phyloP scores from a whole-genome alignment of 495 filamentous ascomycete species.

The Lophiostoma macrostomum region DNA sequence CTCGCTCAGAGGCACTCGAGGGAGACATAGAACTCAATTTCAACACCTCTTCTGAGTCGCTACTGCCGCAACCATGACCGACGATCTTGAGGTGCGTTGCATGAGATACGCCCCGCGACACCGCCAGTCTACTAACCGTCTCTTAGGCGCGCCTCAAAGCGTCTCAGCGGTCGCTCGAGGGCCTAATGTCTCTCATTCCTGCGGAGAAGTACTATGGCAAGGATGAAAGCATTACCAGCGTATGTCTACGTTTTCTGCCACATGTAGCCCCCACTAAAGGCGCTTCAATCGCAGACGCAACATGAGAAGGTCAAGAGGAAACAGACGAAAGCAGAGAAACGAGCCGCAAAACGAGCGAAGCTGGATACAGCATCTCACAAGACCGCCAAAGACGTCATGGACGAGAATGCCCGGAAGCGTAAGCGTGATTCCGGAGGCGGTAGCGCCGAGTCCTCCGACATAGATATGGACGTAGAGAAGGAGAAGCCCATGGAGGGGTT shows the following conservation, averaged over 20 bases:
- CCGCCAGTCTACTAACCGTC: constrained; percentile 15
- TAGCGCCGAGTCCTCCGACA: constrained; percentile 29
- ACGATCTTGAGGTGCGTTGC: constrained; percentile 38
- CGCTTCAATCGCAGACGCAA: constrained; percentile 35
- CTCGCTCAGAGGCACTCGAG: no score
- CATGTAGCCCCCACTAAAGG: constrained; percentile 17
- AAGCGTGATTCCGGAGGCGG: constrained; percentile 45
- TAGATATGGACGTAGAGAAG: constrained; percentile 27
- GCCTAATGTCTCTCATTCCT: constrained; percentile 86
- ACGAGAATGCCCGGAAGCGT: constrained; percentile 42
- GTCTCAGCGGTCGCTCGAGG: constrained; percentile 85
- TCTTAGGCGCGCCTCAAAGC: constrained; percentile 76
- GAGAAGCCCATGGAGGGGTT: constrained; percentile 33
- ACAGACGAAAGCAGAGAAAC: constrained; percentile 43
- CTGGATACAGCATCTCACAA: constrained; percentile 62
- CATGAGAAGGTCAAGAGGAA: constrained; percentile 44
- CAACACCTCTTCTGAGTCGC: background rate
- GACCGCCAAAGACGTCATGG: constrained; percentile 68
- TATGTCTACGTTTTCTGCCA: constrained; percentile 49
- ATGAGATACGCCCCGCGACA: constrained; percentile 19
- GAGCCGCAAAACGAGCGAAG: constrained; percentile 58
- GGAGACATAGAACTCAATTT: no score
- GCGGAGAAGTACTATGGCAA: constrained; percentile 89
- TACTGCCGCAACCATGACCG: constrained; percentile 22
- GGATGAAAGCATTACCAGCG: constrained; percentile 75